Base-by-base conservation (phyloP, 2,329 filamentous ascomycete genomes). In the Plectosphaerella plurivora region DNA sequence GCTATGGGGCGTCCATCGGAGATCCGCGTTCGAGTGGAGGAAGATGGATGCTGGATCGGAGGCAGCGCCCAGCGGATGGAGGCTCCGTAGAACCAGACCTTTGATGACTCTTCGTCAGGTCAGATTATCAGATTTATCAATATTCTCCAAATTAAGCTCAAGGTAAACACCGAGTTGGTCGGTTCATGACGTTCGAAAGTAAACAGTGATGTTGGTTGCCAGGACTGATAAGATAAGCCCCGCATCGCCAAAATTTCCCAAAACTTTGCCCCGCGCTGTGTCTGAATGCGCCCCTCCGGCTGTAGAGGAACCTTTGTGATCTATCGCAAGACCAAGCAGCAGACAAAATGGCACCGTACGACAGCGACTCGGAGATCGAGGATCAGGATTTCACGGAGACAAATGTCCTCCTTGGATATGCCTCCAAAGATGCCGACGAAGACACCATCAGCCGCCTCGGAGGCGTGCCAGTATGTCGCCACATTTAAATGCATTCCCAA, bases 391-490 rank as follows among this genome's bases (percentile, higher is more conserved):
- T 84, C 56, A 87, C 85, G 16, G 87, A 90, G 68, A 97, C 94
- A 7, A 90, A 88, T 59, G 91, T 97, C 2, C 82, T 97, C 2
- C 80, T 99, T 12, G 94, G 94, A 5, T 99, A 96, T 68, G 89
- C 91, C 3, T 88, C 89, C 2, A 84, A 86, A 65, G 89, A 96
- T 51, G 74, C 84, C 14, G 87, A 86, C 51, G 86, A 90, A 57
- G 93, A 99, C 68, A 81, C 82, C 12, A 87, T 96, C 64, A 97
- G 90, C 69, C 89, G 93, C 60, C 76, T 99, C 11, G 94, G 94
- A 59, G 94, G 94, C 51, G 79, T 77, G 62, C 91, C 94, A 50
- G 93, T 97, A 86, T 61, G 86, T 74, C 49, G 12, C 20, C 15
- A 20, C 39, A 42, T 46, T 46, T 37, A 12, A 33, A 33, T 33